Base-by-base conservation (phyloP, 2,329 filamentous ascomycete species). In the Colletotrichum eleusines region DNA sequence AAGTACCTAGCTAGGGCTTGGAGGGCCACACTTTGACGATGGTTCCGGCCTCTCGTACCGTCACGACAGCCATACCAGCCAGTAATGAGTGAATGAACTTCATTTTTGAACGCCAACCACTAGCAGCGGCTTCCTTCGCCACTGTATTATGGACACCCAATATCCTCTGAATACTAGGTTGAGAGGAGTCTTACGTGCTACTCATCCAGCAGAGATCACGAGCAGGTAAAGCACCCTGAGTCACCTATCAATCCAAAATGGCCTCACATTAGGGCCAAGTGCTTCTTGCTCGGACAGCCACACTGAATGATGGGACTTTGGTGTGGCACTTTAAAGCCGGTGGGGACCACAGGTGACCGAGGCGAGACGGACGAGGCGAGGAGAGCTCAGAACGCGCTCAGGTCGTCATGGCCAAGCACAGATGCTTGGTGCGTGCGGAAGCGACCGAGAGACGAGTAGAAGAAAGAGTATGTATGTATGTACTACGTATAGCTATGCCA, bases 21-120 rank as follows among this genome's bases (percentile, higher is more conserved):
- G 33, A 59, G 44, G 16, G 16, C 14, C 31, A 33, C n/a, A n/a
- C n/a, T n/a, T n/a, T n/a, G n/a, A n/a, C n/a, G n/a, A n/a, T 2
- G 40, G 28, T 48, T 55, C 51, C 63, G 53, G 64, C 44, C 51
- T 44, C 51, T 58, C 64, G 64, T 63, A 59, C 68, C 68, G 58
- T 28, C 26, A 12, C 28, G n/a, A 61, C 33, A 68, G 64, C 28
- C 44, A 71, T 55, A 58, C 67, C 48, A 51, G 31, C 58, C 35
- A 53, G 44, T 28, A 42, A 11, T 7, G 28, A 33, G 14, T 38
- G 44, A 38, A 51, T 61, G 31, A n/a, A 31, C 58, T 28, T 61
- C 46, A n/a, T 11, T 33, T 16, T 26, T 50, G 16, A 35, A 48
- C 9, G 40, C n/a, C n/a, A 44, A 28, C 31, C 31, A 33, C 44